phyloP scores from a whole-genome alignment of 805 yeast species.

The Priceomyces medius region DNA sequence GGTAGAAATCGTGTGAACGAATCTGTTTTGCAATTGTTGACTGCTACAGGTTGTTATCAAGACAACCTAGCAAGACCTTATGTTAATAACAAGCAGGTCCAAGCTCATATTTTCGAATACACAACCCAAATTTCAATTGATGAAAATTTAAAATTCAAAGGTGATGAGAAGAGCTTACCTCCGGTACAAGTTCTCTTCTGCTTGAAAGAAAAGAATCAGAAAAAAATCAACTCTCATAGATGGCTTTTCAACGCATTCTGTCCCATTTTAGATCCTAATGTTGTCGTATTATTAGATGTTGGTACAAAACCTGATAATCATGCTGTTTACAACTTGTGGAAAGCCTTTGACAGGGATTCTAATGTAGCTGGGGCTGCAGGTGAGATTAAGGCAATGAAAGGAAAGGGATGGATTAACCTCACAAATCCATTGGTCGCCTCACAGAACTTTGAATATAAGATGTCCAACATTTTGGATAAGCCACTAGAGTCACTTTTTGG shows the following conservation, averaged over 20 bases:
- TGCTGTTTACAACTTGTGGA: conserved; percentile 93
- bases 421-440: conserved; percentile 92
- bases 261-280: conserved; percentile 89
- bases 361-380: conserved; percentile 99
- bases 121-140: conserved; percentile 94
- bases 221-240: conserved; percentile 95
- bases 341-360: conserved; percentile 93
- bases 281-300: conserved; percentile 87
- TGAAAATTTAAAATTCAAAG: conserved; percentile 83
- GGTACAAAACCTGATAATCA: conserved; percentile 92
- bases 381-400: conserved; percentile 93
- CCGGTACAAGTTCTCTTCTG: conserved; percentile 95
- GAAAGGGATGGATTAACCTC: conserved; percentile 77
- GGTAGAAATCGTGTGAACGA: conserved; percentile 88
- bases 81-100: conserved; percentile 88
- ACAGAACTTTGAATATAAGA: conserved; percentile 93
- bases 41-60: conserved; percentile 96
- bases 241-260: conserved; percentile 97
- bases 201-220: conserved; percentile 85
- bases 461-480: conserved; percentile 94
- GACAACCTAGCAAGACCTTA: conserved; percentile 95
- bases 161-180: conserved; percentile 84
- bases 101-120: conserved; percentile 92
- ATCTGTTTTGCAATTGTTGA: conserved; percentile 80
- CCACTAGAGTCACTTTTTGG: conserved; percentile 93